phyloP scores from a whole-genome alignment of 169 alveolate species.

The Besnoitia besnoiti region DNA sequence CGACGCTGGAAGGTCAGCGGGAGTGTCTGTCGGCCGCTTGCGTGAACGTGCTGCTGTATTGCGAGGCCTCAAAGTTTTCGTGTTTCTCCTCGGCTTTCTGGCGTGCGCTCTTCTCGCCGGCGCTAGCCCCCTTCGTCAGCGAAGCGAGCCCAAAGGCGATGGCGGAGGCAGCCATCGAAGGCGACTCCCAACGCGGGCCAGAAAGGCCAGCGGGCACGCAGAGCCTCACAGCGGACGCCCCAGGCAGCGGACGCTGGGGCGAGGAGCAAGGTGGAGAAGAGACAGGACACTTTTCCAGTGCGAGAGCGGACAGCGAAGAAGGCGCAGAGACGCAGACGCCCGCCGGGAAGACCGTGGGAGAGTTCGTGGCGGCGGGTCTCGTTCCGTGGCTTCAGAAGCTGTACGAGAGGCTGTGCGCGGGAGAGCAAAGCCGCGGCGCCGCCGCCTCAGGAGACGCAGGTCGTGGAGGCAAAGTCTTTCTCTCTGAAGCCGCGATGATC shows the following conservation, averaged over 20 bases:
- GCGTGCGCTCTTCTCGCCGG: background rate
- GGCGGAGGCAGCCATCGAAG: too few relatives aligned
- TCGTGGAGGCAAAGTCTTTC: background rate
- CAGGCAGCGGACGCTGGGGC: too few relatives aligned
- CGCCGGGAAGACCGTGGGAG: background rate
- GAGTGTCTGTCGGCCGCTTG: background rate
- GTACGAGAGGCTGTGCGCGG: background rate
- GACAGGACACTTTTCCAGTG: background rate
- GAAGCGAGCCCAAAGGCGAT: background rate
- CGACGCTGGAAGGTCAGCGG: background rate
- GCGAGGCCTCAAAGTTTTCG: background rate
- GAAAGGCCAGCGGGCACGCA: too few relatives aligned
- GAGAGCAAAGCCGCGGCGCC: conserved; percentile 9
- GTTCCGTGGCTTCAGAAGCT: background rate
- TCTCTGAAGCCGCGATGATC: background rate
- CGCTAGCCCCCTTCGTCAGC: background rate
- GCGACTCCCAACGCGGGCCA: too few relatives aligned
- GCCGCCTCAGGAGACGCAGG: background rate
- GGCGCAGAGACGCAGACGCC: too few relatives aligned
- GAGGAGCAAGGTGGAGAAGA: background rate
- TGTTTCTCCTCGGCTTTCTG: background rate
- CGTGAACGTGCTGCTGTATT: background rate
- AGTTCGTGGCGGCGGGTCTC: background rate
- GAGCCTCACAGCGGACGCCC: too few relatives aligned
- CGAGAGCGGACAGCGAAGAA: too few relatives aligned